Conservation (phyloP, 768 basidiomycete species). For the Fomitopsis pulvina region DNA sequence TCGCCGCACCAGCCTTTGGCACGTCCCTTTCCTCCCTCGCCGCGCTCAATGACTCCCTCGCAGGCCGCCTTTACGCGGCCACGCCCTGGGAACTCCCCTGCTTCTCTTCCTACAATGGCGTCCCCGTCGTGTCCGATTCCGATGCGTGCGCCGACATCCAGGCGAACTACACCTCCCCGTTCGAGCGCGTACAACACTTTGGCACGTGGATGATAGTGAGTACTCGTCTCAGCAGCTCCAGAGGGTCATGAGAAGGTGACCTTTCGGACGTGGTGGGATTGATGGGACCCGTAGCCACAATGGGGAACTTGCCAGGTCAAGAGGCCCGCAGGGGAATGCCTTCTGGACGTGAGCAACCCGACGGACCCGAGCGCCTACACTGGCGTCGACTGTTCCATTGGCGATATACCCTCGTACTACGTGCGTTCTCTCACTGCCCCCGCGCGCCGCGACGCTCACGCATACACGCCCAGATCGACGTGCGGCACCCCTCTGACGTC, state of each 20-base stretch:
- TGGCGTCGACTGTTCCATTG: constrained; percentile 17
- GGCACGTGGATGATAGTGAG: constrained; percentile 27
- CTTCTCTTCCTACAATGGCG: constrained; percentile 24
- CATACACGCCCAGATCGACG: constrained; percentile 19
- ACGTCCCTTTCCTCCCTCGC: no score
- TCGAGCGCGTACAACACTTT: constrained; percentile 20
- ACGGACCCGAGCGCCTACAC: constrained; percentile 14
- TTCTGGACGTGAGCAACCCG: constrained; percentile 33
- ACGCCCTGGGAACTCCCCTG: constrained; percentile 27
- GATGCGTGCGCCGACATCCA: constrained; percentile 24
- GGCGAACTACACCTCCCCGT: constrained; percentile 20
- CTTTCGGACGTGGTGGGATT: neutral
- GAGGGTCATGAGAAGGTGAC: neutral
- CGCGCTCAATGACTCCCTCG: constrained; percentile 22
- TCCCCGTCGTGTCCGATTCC: constrained; percentile 8
- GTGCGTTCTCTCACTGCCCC: constrained; percentile 11
- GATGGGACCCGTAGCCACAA: constrained; percentile 27
- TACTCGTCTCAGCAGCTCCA: neutral
- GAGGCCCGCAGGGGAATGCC: constrained; percentile 31
- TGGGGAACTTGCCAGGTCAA: constrained; percentile 49
- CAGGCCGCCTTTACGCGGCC: constrained; percentile 22
- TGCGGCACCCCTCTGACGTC: constrained; percentile 16
- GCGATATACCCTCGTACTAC: constrained; percentile 22
- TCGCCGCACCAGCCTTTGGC: no score
- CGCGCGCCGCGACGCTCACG: neutral